These are phyloP conservation scores for Emergomyces orientalis DNA, from an alignment of 2,329 filamentous ascomycete species.

Conservation along the genomic window DNA sequence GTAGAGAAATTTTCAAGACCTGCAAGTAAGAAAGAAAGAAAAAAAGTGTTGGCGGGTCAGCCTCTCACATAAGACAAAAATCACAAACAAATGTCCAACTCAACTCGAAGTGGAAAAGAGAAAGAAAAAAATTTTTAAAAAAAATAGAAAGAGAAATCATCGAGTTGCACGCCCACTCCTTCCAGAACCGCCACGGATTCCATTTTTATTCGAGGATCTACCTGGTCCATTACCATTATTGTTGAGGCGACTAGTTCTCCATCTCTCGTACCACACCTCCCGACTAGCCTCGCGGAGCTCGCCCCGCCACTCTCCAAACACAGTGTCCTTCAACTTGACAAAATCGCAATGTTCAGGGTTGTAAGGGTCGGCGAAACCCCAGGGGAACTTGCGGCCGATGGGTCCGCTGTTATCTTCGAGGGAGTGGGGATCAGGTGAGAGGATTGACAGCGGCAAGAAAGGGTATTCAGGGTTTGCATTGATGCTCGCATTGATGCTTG, in stretches of 20 bases:
- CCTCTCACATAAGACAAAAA: not conserved
- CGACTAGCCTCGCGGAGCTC: conserved; percentile 85
- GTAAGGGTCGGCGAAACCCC: conserved; percentile 94
- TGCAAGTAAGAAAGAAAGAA: not conserved
- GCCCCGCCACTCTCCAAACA: conserved; percentile 86
- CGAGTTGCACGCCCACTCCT: conserved; percentile 4
- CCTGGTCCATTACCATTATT: conserved; percentile 10
- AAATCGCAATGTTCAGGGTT: conserved; percentile 92
- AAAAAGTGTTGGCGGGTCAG: not conserved
- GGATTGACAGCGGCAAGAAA: conserved; percentile 79
- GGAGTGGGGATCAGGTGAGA: conserved; percentile 81
- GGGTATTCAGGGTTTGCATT: conserved; percentile 39
- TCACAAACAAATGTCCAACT: not conserved
- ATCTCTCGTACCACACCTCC: conserved; percentile 91
- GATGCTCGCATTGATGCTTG: conserved; percentile 16
- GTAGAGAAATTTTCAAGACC: not conserved
- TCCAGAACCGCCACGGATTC: not conserved
- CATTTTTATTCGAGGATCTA: conserved; percentile 1
- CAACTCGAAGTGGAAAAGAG: no score
- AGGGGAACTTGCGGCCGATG: conserved; percentile 82
- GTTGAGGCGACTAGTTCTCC: conserved; percentile 57
- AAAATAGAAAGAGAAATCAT: not conserved
- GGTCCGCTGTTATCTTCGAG: conserved; percentile 44
- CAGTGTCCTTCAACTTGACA: conserved; percentile 74
- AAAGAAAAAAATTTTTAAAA: not conserved